phyloP scores from a whole-genome alignment of 2,329 filamentous ascomycete species.

The Ascocoryne sarcoides region DNA sequence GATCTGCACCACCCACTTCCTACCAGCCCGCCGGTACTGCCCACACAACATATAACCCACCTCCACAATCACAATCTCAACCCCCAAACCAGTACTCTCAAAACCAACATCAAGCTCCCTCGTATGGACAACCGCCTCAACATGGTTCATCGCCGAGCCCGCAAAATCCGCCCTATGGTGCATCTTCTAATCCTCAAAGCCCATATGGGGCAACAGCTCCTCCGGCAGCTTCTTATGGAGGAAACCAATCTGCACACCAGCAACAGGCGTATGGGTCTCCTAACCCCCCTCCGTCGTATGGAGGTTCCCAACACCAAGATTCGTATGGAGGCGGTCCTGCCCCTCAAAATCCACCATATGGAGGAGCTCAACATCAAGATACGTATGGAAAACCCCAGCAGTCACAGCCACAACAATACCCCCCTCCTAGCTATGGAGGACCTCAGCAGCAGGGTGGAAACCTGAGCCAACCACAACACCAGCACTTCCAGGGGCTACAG shows the following conservation, averaged over 20 bases:
- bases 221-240: constrained; percentile 7
- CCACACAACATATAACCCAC: constrained; percentile 14
- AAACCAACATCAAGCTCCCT: constrained; percentile 5
- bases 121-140: constrained; percentile 1
- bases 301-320: constrained; percentile 19
- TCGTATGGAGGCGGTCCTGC: constrained; percentile 8
- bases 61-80: constrained; percentile 8
- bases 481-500: constrained; percentile 19
- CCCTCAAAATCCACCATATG: constrained; percentile 17
- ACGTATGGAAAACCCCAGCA: constrained; percentile 15
- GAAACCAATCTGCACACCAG: constrained; percentile 1
- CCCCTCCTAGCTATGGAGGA: constrained; percentile 13
- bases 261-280: too few relatives aligned
- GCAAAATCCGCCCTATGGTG: constrained; percentile 6
- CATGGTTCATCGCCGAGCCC: constrained; percentile 1
- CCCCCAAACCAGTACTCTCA: constrained; percentile 9
- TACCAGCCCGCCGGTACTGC: constrained; percentile 38
- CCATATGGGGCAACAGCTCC: constrained; percentile 5
- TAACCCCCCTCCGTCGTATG: constrained; percentile 10
- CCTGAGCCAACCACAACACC: constrained; percentile 15
- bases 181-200: constrained; percentile 8
- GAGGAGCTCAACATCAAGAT: constrained; percentile 19
- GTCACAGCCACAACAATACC: constrained; percentile 11
- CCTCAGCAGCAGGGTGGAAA: constrained; percentile 17
- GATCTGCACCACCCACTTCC: constrained; percentile 52